These are phyloP conservation scores for Solanum arcanum DNA, from an alignment of 257 asterid species.

Conservation along the genomic window DNA sequence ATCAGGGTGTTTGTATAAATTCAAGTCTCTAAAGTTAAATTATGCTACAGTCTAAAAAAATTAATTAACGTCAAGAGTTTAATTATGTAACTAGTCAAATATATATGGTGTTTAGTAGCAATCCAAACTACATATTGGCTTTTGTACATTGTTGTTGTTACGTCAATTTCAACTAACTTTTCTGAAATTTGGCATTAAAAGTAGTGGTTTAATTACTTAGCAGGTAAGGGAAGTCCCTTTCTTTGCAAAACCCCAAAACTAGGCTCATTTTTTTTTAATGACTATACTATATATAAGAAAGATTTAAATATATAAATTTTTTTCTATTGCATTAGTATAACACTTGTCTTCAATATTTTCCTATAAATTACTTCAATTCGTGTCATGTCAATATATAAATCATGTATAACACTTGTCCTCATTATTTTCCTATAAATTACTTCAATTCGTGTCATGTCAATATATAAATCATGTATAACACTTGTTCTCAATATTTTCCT, in stretches of 20 bases:
- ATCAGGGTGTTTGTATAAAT: not conserved
- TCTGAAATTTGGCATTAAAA: not conserved
- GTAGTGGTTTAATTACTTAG: not conserved
- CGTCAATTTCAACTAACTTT: not conserved
- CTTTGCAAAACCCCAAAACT: not conserved
- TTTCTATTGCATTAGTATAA: too few relatives aligned
- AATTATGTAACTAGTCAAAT: not conserved
- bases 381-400: not conserved
- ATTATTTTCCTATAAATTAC: too few relatives aligned
- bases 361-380: too few relatives aligned
- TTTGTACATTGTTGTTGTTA: not conserved
- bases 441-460: too few relatives aligned
- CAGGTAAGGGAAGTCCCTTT: not conserved
- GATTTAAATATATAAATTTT: too few relatives aligned
- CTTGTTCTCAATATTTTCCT: too few relatives aligned
- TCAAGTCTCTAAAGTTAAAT: not conserved
- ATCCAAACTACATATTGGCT: not conserved
- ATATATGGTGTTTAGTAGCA: not conserved
- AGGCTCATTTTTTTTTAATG: not conserved
- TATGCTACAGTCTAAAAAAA: not conserved
- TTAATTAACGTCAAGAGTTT: not conserved
- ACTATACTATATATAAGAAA: not conserved
- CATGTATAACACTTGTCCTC: not conserved
- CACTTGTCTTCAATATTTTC: too few relatives aligned
- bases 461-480: too few relatives aligned